These are phyloP conservation scores for Xylaria sp. DNA, from an alignment of 2,329 filamentous ascomycete genomes.

Conservation along the genomic window DNA sequence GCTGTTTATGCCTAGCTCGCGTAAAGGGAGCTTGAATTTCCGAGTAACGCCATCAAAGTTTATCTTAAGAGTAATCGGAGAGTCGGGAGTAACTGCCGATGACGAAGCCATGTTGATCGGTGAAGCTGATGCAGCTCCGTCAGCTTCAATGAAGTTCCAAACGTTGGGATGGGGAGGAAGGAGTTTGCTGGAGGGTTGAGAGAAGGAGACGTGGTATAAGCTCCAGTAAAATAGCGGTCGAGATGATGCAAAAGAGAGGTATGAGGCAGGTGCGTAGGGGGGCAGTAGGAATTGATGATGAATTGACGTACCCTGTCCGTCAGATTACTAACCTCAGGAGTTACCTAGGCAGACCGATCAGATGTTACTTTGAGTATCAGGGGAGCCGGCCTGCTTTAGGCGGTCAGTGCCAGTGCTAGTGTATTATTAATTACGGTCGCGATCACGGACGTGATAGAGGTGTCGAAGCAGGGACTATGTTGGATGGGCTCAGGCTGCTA, in stretches of 20 bases:
- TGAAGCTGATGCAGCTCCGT: constrained; percentile 2
- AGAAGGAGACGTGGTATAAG: not conserved
- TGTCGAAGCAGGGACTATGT: not conserved
- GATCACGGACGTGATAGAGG: constrained; percentile 7
- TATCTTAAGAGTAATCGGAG: constrained; percentile 84
- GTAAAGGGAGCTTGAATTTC: constrained; percentile 86
- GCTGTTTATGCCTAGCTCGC: constrained; percentile 73
- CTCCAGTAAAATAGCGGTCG: not conserved
- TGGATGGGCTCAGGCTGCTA: not conserved
- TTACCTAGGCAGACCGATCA: constrained; percentile 16
- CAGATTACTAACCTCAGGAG: constrained; percentile 16
- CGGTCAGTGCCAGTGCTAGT: constrained; percentile 20
- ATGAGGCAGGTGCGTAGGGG: not conserved
- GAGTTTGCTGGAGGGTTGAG: not conserved
- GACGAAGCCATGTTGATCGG: constrained; percentile 42
- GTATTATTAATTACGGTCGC: constrained; percentile 14
- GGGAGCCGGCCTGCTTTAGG: constrained; percentile 15
- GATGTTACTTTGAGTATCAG: constrained; percentile 19
- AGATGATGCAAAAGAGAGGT: not conserved
- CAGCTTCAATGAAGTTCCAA: not conserved
- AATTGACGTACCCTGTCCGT: constrained; percentile 1
- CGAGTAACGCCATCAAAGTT: constrained; percentile 73
- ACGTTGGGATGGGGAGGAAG: not conserved
- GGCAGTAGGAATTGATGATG: not conserved
- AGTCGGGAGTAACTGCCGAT: constrained; percentile 56